Base-by-base conservation (phyloP, 2,329 filamentous ascomycete genomes). In the Knufia petricola region DNA sequence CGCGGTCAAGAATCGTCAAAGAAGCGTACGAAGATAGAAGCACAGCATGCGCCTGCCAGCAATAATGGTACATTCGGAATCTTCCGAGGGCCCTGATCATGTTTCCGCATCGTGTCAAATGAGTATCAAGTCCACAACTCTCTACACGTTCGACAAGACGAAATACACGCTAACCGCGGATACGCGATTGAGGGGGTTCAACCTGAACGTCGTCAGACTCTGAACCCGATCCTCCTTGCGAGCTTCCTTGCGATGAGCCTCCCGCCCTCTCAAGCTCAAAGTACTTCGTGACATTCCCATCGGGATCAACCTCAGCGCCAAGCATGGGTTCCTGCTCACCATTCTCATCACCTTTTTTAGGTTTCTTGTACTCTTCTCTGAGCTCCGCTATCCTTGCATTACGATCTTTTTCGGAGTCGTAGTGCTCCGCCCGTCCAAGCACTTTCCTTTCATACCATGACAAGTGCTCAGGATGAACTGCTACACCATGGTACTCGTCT, bases 211-310 rank as follows among this genome's bases (percentile, higher is more conserved):
- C 26, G 12, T 28, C 26, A 28, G 26, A 12, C 26, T 28, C 26
- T 6, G 6, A 6, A 12, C 26, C 12, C 12, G 26, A 28, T 12
- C 26, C 26, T 28, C 12, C 26, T 28, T 28, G 26, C 26, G 26
- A 28, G 6, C 26, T 12, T 12, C 12, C 26, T 28, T 37, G 26
- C 26, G 26, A 28, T 28, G 6, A 6, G 6, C 12, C 26, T 28
- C 30, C 26, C 2, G 42, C 26, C 42, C 39, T 39, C 26, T 50
- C 41, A 17, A 50, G 26, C 31, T 50, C 48, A 24, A 50, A 50
- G 26, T 50, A 50, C 20, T 37, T 41, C 34, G 28, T 50, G 24
- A 50, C 48, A 24, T 46, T 46, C 26, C 46, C 34, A 26, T 44
- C 39, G n/a, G 32, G 30, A 26, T 42, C 26, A 28, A 28, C 26